Percentiles rank a stretch among this genome's conserved stretches.
These are phyloP conservation scores for Phalaenopsis equestris DNA, from an alignment of 106 monocot genomes.

Conservation along the genomic window DNA sequence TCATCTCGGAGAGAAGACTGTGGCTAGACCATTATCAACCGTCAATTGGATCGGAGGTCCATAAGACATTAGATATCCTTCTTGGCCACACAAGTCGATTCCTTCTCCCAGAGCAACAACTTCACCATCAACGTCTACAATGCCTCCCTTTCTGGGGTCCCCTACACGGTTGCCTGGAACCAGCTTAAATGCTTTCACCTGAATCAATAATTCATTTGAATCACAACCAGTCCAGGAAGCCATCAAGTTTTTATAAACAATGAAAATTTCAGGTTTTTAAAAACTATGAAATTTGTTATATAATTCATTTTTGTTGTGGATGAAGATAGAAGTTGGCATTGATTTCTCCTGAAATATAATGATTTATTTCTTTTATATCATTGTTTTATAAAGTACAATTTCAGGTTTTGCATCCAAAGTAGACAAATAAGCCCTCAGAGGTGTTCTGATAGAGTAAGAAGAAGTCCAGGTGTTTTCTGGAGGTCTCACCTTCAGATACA, in stretches of 20 bases:
- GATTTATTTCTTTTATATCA: neutral
- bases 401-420: neutral
- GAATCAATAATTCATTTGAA: neutral
- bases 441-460: neutral
- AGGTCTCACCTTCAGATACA: conserved; percentile 58
- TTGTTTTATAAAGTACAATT: neutral
- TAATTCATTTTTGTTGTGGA: neutral
- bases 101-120: conserved; percentile 62
- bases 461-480: neutral
- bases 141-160: conserved; percentile 53
- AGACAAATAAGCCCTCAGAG: neutral
- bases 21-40: conserved; percentile 55
- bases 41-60: conserved; percentile 56
- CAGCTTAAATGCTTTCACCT: conserved; percentile 77
- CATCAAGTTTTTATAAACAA: too few relatives aligned
- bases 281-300: neutral
- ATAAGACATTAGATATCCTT: conserved; percentile 53
- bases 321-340: too few relatives aligned
- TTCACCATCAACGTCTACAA: conserved; percentile 79
- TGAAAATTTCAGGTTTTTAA: neutral
- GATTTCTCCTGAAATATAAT: too few relatives aligned
- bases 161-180: conserved; percentile 57
- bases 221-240: neutral
- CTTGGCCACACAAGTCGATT: conserved; percentile 13
- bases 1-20: conserved; percentile 29